phyloP scores from a whole-genome alignment of 1,284 basidiomycete genomes.

The Melampsora larici-populina region DNA sequence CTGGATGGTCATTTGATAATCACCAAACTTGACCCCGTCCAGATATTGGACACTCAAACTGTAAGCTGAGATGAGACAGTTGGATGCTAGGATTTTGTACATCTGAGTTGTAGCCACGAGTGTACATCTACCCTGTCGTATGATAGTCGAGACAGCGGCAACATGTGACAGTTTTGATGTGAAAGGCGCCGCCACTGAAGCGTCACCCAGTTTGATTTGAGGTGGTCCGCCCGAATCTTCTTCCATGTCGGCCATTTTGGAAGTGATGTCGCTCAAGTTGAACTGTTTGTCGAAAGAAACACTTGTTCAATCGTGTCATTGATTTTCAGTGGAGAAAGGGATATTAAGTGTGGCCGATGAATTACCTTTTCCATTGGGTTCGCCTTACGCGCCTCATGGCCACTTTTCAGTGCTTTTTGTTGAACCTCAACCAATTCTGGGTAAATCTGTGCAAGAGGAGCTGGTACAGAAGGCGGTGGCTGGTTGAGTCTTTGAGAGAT shows the following conservation, averaged over 20 bases:
- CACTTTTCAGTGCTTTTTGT: conserved; percentile 66
- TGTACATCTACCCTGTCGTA: conserved; percentile 91
- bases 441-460: conserved; percentile 69
- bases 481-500: conserved; percentile 84
- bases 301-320: conserved; percentile 46
- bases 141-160: conserved; percentile 90
- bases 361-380: conserved; percentile 85
- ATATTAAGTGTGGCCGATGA: neutral
- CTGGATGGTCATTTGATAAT: conserved; percentile 62
- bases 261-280: conserved; percentile 78
- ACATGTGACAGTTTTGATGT: conserved; percentile 93
- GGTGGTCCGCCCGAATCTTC: conserved; percentile 80
- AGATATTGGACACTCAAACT: conserved; percentile 91
- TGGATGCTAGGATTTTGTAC: conserved; percentile 96
- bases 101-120: conserved; percentile 95
- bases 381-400: conserved; percentile 65
- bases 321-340: neutral
- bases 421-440: conserved; percentile 88
- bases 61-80: conserved; percentile 93
- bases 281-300: conserved; percentile 61
- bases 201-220: conserved; percentile 94
- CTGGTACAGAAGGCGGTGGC: conserved; percentile 81
- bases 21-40: conserved; percentile 95
- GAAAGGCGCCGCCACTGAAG: conserved; percentile 92
- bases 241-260: conserved; percentile 85